Evolutionary conservation across 768 basidiomycete genomes (phyloP), one percentile per base, ranked within the genome.

Genomic region (Pleurotus giganteus): DNA sequence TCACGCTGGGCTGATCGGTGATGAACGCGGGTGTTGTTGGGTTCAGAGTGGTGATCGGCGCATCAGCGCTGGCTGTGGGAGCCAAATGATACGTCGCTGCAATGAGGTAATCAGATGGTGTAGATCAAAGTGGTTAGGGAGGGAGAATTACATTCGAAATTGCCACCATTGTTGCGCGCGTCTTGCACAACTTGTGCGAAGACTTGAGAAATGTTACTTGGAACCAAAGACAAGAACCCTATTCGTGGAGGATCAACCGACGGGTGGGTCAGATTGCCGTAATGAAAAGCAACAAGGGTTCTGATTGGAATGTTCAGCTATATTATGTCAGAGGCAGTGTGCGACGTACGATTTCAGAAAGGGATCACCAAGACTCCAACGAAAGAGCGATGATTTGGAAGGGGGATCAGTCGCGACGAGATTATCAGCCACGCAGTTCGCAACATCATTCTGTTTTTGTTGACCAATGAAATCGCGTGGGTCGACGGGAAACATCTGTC

Each of bases 311-410:
- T 34, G 23, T 12, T 44, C 19, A 28, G 23, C n/a, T 39, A 23
- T n/a, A 15, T 17, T 17, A 28, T 29, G 44, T 28, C 23, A 31
- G 6, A 49, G 31, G 54, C 53, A 36, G 15, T 26, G 28, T 15
- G 15, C 11, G 5, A 76, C 86, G 49, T 59, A 88, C 88, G 85
- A 83, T 64, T 85, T 85, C 53, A 89, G 66, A 60, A 88, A 89
- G 0, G 88, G 86, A 60, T 80, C 81, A 2, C 88, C 88, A 21
- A 89, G 73, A 69, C 81, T 88, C 87, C 87, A 89, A 45, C 84
- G 79, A 62, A 82, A 88, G 27, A 85, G 60, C 9, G 78, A 69
- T 3, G 80, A 79, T 11, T 66, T 61, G 32, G 66, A 62, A 2
- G 86, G 87, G 2, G 85, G 71, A 60, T 89, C 88, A 2, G 86